Evolutionary conservation across 2,329 filamentous ascomycete species (phyloP).

Genomic region (Aureobasidium sp.): DNA sequence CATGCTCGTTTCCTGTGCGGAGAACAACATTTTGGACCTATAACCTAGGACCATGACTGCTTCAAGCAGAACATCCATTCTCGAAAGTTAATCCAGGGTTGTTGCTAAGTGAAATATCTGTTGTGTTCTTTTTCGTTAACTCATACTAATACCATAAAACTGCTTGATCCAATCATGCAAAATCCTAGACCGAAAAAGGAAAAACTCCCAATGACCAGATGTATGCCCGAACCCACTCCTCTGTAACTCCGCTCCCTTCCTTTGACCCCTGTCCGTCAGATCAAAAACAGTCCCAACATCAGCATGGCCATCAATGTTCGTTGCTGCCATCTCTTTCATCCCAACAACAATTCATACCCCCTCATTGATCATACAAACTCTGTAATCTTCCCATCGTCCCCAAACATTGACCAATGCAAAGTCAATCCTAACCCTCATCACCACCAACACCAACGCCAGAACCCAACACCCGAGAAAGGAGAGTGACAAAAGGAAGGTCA

Average conservation of each 20-base stretch:
- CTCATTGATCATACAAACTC: neutral
- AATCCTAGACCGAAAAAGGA: neutral
- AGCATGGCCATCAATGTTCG: neutral
- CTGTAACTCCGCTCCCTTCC: neutral
- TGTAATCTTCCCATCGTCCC: neutral
- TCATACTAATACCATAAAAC: neutral
- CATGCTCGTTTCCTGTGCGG: neutral
- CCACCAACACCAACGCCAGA: neutral
- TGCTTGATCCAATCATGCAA: neutral
- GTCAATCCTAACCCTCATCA: neutral
- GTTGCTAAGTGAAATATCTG: neutral
- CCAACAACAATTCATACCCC: neutral
- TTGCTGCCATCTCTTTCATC: neutral
- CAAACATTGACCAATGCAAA: neutral
- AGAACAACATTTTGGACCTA: no score
- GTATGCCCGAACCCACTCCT: neutral
- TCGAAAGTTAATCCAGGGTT: neutral
- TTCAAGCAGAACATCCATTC: neutral
- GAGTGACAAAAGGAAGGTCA: neutral
- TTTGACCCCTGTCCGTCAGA: no score
- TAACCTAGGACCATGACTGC: no score
- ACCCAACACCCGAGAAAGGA: neutral
- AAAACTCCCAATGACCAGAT: neutral
- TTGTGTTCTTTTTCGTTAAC: neutral
- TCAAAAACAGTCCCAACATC: neutral